Evolutionary conservation across 225 moss, liverwort and hornwort species (phyloP).

Genomic region (Polytrichum formosum): DNA sequence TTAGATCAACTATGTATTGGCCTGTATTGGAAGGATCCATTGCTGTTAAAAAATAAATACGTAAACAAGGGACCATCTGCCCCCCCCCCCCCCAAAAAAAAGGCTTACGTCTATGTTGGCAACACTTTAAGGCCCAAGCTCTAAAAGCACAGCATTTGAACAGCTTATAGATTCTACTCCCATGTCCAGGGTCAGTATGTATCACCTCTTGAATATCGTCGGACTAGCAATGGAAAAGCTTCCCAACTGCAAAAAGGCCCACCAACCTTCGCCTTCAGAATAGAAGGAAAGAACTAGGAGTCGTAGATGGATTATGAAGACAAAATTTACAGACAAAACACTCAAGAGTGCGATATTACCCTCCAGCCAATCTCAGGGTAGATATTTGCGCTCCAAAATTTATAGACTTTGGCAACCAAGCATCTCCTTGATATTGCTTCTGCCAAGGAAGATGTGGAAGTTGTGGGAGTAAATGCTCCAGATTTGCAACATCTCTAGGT

Average conservation of each 20-base stretch:
- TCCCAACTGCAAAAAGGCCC: conserved; percentile 65
- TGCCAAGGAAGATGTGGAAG: conserved; percentile 39
- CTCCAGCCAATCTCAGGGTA: conserved; percentile 53
- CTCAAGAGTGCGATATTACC: conserved; percentile 29
- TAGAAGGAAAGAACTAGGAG: background rate
- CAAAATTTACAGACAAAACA: no score
- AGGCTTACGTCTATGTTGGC: no score
- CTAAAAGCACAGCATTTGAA: no score
- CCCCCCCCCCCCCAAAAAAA: no score
- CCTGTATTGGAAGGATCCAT: no score
- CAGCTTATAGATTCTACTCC: no score
- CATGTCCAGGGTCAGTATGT: no score
- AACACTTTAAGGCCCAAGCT: no score
- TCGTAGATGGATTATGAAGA: background rate
- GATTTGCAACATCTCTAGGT: conserved; percentile 63
- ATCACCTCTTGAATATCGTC: conserved; percentile 52
- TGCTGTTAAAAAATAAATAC: no score
- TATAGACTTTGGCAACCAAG: conserved; percentile 48
- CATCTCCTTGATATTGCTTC: conserved; percentile 34
- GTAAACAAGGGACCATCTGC: no score
- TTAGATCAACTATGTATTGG: no score
- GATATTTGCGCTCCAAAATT: conserved; percentile 83
- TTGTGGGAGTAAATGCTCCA: conserved; percentile 76
- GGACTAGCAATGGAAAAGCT: conserved; percentile 48
- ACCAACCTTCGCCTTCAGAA: background rate